phyloP scores from a whole-genome alignment of 371 early-diverging fungal species.

The Choanephora cucurbitarum region DNA sequence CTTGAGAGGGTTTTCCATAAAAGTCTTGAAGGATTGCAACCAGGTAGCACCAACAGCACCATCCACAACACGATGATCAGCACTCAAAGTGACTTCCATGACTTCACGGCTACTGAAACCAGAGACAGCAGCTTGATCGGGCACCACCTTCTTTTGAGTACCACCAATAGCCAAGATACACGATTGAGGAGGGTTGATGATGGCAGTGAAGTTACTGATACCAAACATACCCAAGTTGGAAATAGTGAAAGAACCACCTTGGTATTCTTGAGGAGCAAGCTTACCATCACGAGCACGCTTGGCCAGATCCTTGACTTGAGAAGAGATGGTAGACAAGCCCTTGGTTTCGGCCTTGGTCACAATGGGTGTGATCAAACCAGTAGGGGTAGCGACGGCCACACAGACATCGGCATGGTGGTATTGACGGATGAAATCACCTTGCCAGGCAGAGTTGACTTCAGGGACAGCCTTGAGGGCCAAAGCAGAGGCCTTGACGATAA shows the following conservation, averaged over 20 bases:
- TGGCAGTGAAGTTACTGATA: conserved; percentile 93
- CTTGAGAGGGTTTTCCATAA: conserved; percentile 94
- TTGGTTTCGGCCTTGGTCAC: conserved; percentile 80
- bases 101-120: conserved; percentile 69
- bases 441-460: conserved; percentile 96
- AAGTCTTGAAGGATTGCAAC: conserved; percentile 88
- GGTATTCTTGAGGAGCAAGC: conserved; percentile 94
- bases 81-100: conserved; percentile 90
- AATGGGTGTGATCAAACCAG: conserved; percentile 97
- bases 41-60: conserved; percentile 95
- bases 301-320: conserved; percentile 86
- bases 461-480: conserved; percentile 92
- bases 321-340: conserved; percentile 87
- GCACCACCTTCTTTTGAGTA: conserved; percentile 80
- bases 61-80: conserved; percentile 97
- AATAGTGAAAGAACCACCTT: conserved; percentile 95
- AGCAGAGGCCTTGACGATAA: conserved; percentile 95
- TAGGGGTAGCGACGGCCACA: conserved; percentile 94
- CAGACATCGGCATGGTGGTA: conserved; percentile 93
- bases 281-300: conserved; percentile 86
- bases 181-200: conserved; percentile 97
- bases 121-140: conserved; percentile 62
- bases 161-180: conserved; percentile 95
- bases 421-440: conserved; percentile 91
- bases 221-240: conserved; percentile 99